Conservation (phyloP, 2,329 filamentous ascomycete species). For the Ceratocystiopsis sp. region DNA sequence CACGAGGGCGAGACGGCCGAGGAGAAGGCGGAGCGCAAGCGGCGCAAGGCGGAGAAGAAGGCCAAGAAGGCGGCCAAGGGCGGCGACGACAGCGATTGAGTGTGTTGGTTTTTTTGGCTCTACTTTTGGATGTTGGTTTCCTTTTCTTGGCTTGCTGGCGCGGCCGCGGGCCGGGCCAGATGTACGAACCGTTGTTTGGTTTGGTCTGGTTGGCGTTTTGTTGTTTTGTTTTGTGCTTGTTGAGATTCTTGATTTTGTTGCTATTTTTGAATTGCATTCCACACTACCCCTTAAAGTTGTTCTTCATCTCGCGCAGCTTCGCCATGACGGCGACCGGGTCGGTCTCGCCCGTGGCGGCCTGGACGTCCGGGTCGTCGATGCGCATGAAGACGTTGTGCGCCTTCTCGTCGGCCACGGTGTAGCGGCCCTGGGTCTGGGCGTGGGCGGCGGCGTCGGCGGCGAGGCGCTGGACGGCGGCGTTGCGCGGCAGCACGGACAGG, state of each 20-base stretch:
- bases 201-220: neutral
- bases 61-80: constrained; percentile 12
- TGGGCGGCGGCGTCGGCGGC: constrained; percentile 62
- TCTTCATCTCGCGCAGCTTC: constrained; percentile 80
- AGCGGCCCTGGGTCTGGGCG: constrained; percentile 80
- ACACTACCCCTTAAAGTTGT: constrained; percentile 36
- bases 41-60: constrained; percentile 17
- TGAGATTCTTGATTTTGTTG: too few species aligned
- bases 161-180: too few species aligned
- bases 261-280: neutral
- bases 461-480: constrained; percentile 59
- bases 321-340: constrained; percentile 73
- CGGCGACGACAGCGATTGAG: constrained; percentile 10
- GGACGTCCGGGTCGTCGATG: constrained; percentile 60
- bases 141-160: neutral
- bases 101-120: neutral
- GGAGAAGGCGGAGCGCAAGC: constrained; percentile 30
- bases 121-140: too few species aligned
- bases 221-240: neutral
- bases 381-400: constrained; percentile 97
- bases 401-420: constrained; percentile 96
- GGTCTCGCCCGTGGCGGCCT: constrained; percentile 66
- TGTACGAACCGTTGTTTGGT: too few species aligned
- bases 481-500: constrained; percentile 50
- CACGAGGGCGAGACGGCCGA: constrained; percentile 60